Percentiles rank a stretch among this genome's conserved stretches.
phyloP scores from a whole-genome alignment of 164 flowering plant species.

The Magnolia officinalis region DNA sequence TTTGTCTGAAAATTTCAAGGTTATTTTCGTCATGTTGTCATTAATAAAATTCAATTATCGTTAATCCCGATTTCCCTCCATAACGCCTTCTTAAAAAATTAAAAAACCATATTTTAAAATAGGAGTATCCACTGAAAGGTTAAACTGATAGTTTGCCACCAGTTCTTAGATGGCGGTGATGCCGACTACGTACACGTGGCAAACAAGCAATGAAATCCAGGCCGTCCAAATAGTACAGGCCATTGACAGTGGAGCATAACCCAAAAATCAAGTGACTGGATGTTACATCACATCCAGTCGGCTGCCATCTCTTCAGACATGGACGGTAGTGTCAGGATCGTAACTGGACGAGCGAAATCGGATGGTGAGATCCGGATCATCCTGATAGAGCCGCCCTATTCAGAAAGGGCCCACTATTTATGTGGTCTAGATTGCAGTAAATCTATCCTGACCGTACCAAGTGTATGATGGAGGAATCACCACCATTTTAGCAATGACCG shows the following conservation, averaged over 20 bases:
- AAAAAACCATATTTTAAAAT: neutral
- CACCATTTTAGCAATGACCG: neutral
- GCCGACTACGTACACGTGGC: too few relatives aligned
- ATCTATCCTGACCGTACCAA: too few relatives aligned
- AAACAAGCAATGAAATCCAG: too few relatives aligned
- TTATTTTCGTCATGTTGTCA: neutral
- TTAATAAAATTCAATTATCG: neutral
- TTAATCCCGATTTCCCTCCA: neutral
- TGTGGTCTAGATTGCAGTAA: too few relatives aligned
- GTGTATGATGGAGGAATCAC: too few relatives aligned
- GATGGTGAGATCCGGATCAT: too few relatives aligned
- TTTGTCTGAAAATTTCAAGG: neutral
- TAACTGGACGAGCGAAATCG: neutral
- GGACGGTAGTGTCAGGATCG: too few relatives aligned
- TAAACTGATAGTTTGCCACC: neutral
- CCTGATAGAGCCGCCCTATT: too few relatives aligned
- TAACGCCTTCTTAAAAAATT: neutral
- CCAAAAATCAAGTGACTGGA: neutral
- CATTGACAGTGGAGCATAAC: neutral
- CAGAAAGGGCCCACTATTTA: too few relatives aligned
- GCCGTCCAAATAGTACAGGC: neutral
- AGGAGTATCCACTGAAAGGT: neutral
- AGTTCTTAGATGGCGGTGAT: neutral
- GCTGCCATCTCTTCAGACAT: too few relatives aligned
- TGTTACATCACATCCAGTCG: too few relatives aligned